A percentile compares a stretch with the other conserved stretches of the same genome.
Conservation (phyloP, 2,329 filamentous ascomycete genomes). For the Claviceps purpurea region DNA sequence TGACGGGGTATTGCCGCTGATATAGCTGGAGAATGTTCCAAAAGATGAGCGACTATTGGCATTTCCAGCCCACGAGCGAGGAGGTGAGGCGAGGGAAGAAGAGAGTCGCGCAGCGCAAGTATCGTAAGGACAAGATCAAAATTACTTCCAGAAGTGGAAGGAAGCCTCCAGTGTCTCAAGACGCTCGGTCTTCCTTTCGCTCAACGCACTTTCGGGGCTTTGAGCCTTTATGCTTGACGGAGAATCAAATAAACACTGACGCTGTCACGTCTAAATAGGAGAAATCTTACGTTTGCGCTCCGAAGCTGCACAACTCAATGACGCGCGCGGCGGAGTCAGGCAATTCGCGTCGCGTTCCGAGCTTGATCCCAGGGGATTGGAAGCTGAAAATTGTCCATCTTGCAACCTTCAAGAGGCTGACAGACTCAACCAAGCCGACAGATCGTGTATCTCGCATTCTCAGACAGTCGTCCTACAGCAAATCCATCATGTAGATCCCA, state of each 20-base stretch:
- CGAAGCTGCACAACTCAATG: neutral
- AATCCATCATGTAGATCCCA: neutral
- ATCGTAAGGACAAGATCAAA: neutral
- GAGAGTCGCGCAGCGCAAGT: neutral
- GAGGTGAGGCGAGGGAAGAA: neutral
- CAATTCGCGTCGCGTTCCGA: neutral
- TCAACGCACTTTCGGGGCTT: no score
- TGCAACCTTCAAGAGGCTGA: neutral
- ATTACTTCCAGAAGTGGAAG: no score
- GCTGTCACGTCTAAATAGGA: neutral
- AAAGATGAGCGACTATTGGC: neutral
- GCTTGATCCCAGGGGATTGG: neutral
- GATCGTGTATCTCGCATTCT: no score
- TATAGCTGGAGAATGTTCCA: neutral
- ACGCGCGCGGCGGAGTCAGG: neutral
- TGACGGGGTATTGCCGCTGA: neutral
- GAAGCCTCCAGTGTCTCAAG: no score
- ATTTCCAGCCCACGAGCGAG: neutral
- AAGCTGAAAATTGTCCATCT: neutral
- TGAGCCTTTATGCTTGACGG: neutral
- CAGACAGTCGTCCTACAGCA: neutral
- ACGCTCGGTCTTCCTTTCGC: no score
- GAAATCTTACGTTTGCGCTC: neutral
- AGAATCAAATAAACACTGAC: neutral
- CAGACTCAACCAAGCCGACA: neutral